A percentile compares a stretch with the other conserved stretches of the same genome.
These are phyloP conservation scores for Salix viminalis DNA, from an alignment of 345 rosid species.

Conservation along the genomic window DNA sequence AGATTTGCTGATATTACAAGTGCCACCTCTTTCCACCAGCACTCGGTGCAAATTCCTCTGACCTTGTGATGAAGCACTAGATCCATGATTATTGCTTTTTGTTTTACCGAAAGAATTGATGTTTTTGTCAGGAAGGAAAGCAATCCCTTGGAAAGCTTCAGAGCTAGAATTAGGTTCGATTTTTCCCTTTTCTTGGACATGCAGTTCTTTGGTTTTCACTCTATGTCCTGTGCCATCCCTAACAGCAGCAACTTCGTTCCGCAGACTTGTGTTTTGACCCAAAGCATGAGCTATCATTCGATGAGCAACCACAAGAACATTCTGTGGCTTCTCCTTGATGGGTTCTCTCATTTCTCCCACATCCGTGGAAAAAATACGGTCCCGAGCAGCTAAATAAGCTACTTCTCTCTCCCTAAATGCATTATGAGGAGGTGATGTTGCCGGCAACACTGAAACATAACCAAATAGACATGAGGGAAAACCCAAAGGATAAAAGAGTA, in stretches of 20 bases:
- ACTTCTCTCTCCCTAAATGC: slow-evolving; percentile 56
- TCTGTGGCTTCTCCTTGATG: slow-evolving; percentile 36
- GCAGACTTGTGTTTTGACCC: slow-evolving; percentile 39
- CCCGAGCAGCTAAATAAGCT: slow-evolving; percentile 63
- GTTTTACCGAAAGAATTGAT: slow-evolving; percentile 7
- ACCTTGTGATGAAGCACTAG: slow-evolving; percentile 10
- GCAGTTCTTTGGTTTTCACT: slow-evolving; percentile 9
- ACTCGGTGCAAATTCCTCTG: slow-evolving; percentile 21
- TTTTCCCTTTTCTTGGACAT: slow-evolving; percentile 16
- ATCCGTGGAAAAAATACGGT: slow-evolving; percentile 48
- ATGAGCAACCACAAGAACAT: slow-evolving; percentile 54
- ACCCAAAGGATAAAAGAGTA: background rate
- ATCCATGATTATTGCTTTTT: slow-evolving; percentile 10
- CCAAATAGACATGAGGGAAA: slow-evolving; percentile 2
- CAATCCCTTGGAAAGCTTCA: slow-evolving; percentile 13
- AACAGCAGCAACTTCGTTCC: slow-evolving; percentile 8
- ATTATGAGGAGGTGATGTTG: slow-evolving; percentile 28
- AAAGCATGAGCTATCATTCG: slow-evolving; percentile 78
- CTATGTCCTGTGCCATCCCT: slow-evolving; percentile 19
- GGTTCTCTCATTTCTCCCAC: slow-evolving; percentile 35
- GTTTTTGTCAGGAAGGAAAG: slow-evolving; percentile 1
- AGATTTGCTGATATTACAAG: slow-evolving; percentile 9
- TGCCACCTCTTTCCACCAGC: slow-evolving; percentile 17
- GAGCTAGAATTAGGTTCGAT: slow-evolving; percentile 17
- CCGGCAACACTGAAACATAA: slow-evolving; percentile 32